Evolutionary conservation across 2,329 filamentous ascomycete genomes (phyloP).

Genomic region (Arachnopeziza araneosa): DNA sequence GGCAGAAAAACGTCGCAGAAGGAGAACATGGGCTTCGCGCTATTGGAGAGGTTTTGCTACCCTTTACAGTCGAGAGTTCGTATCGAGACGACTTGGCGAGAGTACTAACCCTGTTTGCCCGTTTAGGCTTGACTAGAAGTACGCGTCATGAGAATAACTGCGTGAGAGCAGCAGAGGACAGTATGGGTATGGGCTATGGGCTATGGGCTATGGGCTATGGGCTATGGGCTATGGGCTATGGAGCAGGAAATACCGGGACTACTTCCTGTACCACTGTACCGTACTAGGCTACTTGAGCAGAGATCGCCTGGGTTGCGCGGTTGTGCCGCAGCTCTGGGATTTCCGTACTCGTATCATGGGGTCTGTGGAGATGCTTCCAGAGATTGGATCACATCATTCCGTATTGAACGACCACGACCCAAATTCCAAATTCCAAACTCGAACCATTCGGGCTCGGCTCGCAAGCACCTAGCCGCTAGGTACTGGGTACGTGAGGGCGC

Average conservation of each 20-base stretch:
- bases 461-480: too few relatives aligned
- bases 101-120: neutral
- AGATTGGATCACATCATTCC: too few relatives aligned
- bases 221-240: too few relatives aligned
- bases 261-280: too few relatives aligned
- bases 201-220: too few relatives aligned
- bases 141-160: neutral
- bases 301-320: neutral
- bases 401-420: too few relatives aligned
- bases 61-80: neutral
- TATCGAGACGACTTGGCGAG: neutral
- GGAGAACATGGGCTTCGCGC: neutral
- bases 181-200: too few relatives aligned
- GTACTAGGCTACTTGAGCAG: neutral
- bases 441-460: too few relatives aligned
- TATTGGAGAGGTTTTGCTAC: neutral
- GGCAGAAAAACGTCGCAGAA: neutral
- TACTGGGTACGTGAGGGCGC: too few relatives aligned
- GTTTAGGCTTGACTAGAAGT: neutral
- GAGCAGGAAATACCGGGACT: too few relatives aligned
- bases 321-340: neutral
- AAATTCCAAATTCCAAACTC: too few relatives aligned
- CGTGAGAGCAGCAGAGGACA: neutral
- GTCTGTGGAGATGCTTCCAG: too few relatives aligned
- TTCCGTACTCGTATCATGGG: neutral